Percentiles rank a stretch among this genome's conserved stretches.
These are phyloP conservation scores for Lolium perenne DNA, from an alignment of 176 grass and related monocot species.

Conservation along the genomic window DNA sequence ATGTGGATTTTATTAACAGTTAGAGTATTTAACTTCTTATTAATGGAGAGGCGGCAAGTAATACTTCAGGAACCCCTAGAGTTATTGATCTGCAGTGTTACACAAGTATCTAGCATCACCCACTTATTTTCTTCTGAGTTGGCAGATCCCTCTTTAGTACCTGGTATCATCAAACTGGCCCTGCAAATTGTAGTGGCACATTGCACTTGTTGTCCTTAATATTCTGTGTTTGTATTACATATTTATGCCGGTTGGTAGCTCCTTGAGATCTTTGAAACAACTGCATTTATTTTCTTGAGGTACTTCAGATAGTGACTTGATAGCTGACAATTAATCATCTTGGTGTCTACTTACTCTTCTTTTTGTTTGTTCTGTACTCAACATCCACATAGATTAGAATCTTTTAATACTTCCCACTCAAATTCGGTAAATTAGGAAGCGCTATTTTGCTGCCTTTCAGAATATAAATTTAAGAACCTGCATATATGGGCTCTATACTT, in stretches of 20 bases:
- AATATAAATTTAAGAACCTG: background rate
- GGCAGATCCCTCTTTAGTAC: background rate
- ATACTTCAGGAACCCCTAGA: background rate
- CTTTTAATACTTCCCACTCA: background rate
- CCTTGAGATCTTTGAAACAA: background rate
- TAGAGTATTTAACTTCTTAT: background rate
- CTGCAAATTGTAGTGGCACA: background rate
- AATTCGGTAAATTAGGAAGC: background rate
- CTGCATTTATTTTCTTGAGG: background rate
- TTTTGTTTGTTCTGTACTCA: background rate
- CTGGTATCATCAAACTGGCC: background rate
- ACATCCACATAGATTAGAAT: conserved; percentile 8
- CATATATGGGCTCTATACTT: background rate
- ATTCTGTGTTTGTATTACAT: conserved; percentile 16
- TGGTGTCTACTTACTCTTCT: background rate
- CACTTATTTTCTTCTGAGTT: conserved; percentile 24
- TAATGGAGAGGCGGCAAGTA: background rate
- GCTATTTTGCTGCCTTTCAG: background rate
- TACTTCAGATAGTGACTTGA: background rate
- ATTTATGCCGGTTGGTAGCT: conserved; percentile 18
- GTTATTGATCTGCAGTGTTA: conserved; percentile 13
- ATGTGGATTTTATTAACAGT: background rate
- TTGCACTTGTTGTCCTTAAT: conserved; percentile 15
- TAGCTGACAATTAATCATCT: conserved; percentile 3
- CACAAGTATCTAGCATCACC: conserved; percentile 3